phyloP scores from a whole-genome alignment of 768 basidiomycete genomes.

The Lactarius sp. region DNA sequence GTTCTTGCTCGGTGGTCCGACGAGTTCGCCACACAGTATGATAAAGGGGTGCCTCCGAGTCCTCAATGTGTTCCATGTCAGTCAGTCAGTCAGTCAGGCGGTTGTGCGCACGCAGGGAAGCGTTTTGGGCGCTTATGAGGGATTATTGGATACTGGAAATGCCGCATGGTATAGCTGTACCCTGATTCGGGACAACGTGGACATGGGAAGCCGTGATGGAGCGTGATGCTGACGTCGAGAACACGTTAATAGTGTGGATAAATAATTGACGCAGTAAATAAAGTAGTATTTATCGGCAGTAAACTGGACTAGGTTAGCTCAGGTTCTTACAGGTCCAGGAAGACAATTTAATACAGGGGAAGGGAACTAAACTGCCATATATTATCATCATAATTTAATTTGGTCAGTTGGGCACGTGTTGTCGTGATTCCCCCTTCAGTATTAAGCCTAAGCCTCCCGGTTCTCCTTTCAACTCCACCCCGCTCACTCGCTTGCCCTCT shows the following conservation, averaged over 20 bases:
- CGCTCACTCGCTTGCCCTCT: not conserved
- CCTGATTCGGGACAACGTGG: not conserved
- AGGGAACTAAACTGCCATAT: constrained; percentile 1
- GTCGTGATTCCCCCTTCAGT: constrained; percentile 16
- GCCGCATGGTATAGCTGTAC: constrained; percentile 2
- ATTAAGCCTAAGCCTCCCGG: constrained; percentile 19
- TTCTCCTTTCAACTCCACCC: constrained; percentile 2
- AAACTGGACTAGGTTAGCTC: constrained; percentile 14
- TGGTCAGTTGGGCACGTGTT: constrained; percentile 17
- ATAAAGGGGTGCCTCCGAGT: constrained; percentile 1
- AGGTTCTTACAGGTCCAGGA: not conserved
- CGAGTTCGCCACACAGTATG: constrained; percentile 15
- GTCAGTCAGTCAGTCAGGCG: constrained; percentile 3
- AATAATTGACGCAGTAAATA: not conserved
- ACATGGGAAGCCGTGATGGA: not conserved
- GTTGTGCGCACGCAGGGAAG: constrained; percentile 22
- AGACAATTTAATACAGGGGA: not conserved
- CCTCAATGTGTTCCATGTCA: constrained; percentile 14
- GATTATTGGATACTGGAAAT: not conserved
- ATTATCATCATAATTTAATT: not conserved
- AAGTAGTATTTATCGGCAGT: not conserved
- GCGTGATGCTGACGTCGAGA: constrained; percentile 21
- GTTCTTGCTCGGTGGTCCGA: constrained; percentile 11
- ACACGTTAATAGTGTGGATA: constrained; percentile 1
- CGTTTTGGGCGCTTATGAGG: constrained; percentile 4